Conservation (phyloP, 129 eudicot species). For the Flaveria linearis region DNA sequence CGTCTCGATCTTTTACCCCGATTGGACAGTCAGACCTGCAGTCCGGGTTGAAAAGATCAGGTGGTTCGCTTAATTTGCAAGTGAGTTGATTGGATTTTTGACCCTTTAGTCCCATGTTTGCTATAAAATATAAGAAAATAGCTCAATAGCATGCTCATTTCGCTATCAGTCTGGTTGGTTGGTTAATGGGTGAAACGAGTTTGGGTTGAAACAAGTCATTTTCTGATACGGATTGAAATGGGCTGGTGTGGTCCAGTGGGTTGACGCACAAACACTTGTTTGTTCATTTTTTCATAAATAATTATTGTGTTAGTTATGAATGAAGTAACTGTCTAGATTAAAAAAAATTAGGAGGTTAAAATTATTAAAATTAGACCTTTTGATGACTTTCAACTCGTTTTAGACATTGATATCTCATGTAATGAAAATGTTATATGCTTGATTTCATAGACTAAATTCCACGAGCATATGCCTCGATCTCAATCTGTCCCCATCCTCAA, state of each 20-base stretch:
- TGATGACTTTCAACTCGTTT: not conserved
- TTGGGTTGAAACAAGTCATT: not conserved
- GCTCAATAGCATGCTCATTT: conserved; percentile 2
- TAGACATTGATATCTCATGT: not conserved
- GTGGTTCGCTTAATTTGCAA: conserved; percentile 36
- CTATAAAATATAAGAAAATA: not conserved
- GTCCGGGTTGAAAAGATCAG: conserved; percentile 41
- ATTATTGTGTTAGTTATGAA: not conserved
- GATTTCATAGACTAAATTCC: conserved; percentile 51
- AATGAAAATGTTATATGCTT: not conserved
- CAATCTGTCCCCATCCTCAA: conserved; percentile 62
- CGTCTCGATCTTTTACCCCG: conserved; percentile 63
- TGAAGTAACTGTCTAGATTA: no score
- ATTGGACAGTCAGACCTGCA: conserved; percentile 43
- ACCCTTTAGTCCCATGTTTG: conserved; percentile 8
- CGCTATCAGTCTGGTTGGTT: not conserved
- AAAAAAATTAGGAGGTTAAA: not conserved
- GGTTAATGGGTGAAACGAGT: not conserved
- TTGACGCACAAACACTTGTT: not conserved
- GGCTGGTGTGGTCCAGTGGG: not conserved
- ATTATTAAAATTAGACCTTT: not conserved
- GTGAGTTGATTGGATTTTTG: conserved; percentile 38
- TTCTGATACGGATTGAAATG: not conserved
- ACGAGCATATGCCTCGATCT: conserved; percentile 55
- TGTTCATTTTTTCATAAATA: not conserved